Evolutionary conservation across 2,329 filamentous ascomycete genomes (phyloP).

Genomic region (Lasiodiplodia theobromae): DNA sequence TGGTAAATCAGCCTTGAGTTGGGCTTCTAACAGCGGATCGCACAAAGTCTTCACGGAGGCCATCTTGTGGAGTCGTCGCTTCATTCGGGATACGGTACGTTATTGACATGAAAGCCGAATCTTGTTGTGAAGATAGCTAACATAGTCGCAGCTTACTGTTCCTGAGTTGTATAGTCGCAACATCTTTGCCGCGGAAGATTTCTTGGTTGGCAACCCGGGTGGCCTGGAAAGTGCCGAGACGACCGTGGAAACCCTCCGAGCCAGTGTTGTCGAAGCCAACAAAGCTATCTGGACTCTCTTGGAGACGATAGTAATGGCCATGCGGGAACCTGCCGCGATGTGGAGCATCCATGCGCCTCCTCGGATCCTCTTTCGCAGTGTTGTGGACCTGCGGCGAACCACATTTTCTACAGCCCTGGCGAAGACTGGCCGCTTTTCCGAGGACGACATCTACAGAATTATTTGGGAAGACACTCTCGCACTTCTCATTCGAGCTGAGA

Average conservation of each 20-base stretch:
- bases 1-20: slow-evolving; percentile 15
- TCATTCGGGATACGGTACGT: slow-evolving; percentile 43
- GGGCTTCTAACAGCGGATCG: slow-evolving; percentile 44
- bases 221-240: background rate
- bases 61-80: slow-evolving; percentile 46
- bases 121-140: background rate
- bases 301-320: slow-evolving; percentile 39
- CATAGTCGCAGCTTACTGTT: background rate
- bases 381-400: background rate
- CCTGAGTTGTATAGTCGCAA: background rate
- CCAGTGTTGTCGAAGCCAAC: slow-evolving; percentile 40
- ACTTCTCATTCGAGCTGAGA: slow-evolving; percentile 38
- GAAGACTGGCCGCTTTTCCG: slow-evolving; percentile 25
- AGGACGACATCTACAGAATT: slow-evolving; percentile 33
- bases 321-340: slow-evolving; percentile 45
- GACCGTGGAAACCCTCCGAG: slow-evolving; percentile 28
- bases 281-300: slow-evolving; percentile 39
- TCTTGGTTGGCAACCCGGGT: background rate
- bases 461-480: slow-evolving; percentile 42
- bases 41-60: slow-evolving; percentile 41
- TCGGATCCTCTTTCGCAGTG: background rate
- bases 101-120: background rate
- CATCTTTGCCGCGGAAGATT: background rate
- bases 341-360: too few relatives aligned
- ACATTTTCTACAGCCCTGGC: slow-evolving; percentile 30